These are phyloP conservation scores for Cladobotryum protrusum DNA, from an alignment of 2,329 filamentous ascomycete species.

Conservation along the genomic window DNA sequence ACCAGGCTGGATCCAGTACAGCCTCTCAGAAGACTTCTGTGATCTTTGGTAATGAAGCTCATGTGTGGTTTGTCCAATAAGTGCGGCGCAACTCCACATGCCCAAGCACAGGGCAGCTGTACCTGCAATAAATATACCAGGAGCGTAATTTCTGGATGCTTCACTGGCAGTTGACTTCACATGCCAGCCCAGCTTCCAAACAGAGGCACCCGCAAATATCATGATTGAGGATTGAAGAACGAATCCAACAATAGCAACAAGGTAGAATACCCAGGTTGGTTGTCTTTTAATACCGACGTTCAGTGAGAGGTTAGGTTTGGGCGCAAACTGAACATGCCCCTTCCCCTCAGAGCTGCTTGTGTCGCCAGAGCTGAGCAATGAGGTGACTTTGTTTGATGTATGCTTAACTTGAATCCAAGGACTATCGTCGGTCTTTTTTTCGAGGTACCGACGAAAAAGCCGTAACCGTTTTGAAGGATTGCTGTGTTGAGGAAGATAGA, in stretches of 20 bases:
- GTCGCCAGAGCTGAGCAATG: background rate
- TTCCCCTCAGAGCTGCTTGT: background rate
- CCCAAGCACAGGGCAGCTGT: conserved; percentile 15
- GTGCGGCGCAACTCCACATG: conserved; percentile 17
- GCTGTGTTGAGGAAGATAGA: conserved; percentile 10
- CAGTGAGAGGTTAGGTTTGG: conserved; percentile 13
- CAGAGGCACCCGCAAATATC: conserved; percentile 14
- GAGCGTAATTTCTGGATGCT: conserved; percentile 11
- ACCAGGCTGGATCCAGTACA: conserved; percentile 19
- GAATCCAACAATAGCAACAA: conserved; percentile 10
- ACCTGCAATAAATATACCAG: conserved; percentile 16
- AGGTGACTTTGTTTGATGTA: background rate
- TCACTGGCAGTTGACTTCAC: conserved; percentile 1
- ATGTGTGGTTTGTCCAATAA: conserved; percentile 16
- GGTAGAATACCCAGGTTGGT: conserved; percentile 6
- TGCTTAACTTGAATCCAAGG: background rate
- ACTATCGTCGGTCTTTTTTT: background rate
- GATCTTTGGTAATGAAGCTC: conserved; percentile 10
- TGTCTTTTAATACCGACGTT: conserved; percentile 13
- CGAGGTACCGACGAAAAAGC: background rate
- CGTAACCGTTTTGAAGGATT: too few species aligned
- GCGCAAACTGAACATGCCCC: background rate
- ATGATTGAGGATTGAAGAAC: conserved; percentile 14
- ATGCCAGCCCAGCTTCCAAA: conserved; percentile 12
- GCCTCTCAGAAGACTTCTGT: background rate